Percentiles rank a stretch among this genome's conserved stretches.
Conservation (phyloP, 257 asterid species). For the Echites panduratus region DNA sequence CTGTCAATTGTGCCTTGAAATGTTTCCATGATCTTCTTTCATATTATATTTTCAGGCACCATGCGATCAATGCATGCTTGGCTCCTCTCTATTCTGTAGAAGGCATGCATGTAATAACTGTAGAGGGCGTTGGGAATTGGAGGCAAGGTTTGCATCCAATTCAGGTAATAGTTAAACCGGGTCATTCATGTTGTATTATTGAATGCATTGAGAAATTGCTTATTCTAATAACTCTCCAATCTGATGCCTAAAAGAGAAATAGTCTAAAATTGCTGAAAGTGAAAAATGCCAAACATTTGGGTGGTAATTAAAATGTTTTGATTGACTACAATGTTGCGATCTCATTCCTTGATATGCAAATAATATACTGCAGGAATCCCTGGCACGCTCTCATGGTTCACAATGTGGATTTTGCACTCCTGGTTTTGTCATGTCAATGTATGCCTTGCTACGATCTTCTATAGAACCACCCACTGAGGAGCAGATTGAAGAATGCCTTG, state of each 20-base stretch:
- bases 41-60: conserved; percentile 55
- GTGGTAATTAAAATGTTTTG: conserved; percentile 3
- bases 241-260: background rate
- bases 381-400: conserved; percentile 86
- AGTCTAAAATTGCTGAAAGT: background rate
- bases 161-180: conserved; percentile 44
- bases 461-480: conserved; percentile 61
- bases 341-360: conserved; percentile 6
- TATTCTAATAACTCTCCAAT: background rate
- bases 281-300: background rate
- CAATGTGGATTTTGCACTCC: conserved; percentile 99
- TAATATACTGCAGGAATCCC: conserved; percentile 58
- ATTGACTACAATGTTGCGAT: background rate
- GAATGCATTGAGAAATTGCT: background rate
- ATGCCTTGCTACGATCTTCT: conserved; percentile 77
- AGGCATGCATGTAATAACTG: conserved; percentile 96
- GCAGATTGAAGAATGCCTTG: conserved; percentile 89
- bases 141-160: conserved; percentile 85
- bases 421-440: conserved; percentile 95
- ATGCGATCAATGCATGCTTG: conserved; percentile 85
- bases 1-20: background rate
- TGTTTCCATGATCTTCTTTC: background rate
- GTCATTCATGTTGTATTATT: background rate
- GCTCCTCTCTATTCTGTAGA: conserved; percentile 95
- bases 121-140: conserved; percentile 83